phyloP scores from a whole-genome alignment of 1,284 basidiomycete genomes.

The Malassezia slooffiae region DNA sequence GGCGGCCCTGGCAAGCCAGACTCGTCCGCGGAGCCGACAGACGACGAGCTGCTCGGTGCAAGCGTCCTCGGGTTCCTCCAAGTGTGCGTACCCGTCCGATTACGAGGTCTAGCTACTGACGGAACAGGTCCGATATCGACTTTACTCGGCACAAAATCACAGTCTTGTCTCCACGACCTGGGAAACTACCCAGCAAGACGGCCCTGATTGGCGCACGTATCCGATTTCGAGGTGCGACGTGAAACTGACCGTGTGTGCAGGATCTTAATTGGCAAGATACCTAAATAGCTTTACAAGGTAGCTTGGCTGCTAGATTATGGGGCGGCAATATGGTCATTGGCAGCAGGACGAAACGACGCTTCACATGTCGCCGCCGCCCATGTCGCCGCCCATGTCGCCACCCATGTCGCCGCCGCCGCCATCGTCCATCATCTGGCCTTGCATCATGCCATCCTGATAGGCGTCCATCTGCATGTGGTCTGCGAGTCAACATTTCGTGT shows the following conservation, averaged over 20 bases:
- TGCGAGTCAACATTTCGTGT: too few species aligned
- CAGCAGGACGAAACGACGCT: background rate
- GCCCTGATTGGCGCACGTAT: constrained; percentile 35
- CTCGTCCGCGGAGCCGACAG: constrained; percentile 20
- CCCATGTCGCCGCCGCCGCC: constrained; percentile 12
- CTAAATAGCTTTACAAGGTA: too few species aligned
- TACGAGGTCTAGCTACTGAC: background rate
- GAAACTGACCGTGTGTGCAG: constrained; percentile 4
- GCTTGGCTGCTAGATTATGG: too few species aligned
- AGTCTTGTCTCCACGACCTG: constrained; percentile 32
- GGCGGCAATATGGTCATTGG: background rate
- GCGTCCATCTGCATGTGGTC: constrained; percentile 31
- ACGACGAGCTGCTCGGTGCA: constrained; percentile 32
- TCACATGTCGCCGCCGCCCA: constrained; percentile 23
- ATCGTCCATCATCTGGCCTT: constrained; percentile 20
- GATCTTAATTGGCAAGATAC: constrained; percentile 24
- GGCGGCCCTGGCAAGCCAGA: constrained; percentile 27
- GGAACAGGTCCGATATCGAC: constrained; percentile 34
- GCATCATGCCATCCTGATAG: constrained; percentile 38
- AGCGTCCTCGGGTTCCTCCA: constrained; percentile 39
- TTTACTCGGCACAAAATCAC: constrained; percentile 35
- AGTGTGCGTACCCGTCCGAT: constrained; percentile 20
- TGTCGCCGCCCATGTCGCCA: constrained; percentile 21
- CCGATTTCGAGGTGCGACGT: too few species aligned
- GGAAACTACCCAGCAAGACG: constrained; percentile 37